Base-by-base conservation (phyloP, 257 asterid species). In the Nicotiana paniculata region DNA sequence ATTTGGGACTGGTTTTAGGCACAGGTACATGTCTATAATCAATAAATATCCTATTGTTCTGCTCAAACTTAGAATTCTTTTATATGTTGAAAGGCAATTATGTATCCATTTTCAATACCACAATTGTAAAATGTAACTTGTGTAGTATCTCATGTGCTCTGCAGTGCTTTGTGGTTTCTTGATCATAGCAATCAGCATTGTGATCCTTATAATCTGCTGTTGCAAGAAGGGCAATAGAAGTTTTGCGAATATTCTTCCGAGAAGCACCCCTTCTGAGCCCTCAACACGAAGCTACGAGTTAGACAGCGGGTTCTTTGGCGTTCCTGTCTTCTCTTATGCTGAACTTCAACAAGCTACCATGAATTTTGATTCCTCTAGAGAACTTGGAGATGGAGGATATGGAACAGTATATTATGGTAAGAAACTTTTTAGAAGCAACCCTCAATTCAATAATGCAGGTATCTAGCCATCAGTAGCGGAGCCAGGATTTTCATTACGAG, bases 301-400 rank as follows among this genome's bases (percentile, higher is more conserved):
- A 64, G 82, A 64, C 82, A 24, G 75, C 72, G 58, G 72, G 30
- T 33, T 39, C 69, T 37, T 39, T 69, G 84, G 84, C 3, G 81
- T 74, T 59, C 79, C 84, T 2, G 10, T 81, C 30, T 81, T 68
- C 81, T 57, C 84, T 43, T 81, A 53, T 58, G 79, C 67, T 32
- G 84, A 81, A 68, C 84, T 81, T 16, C 69, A 81, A 81, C 68
- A 81, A 59, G 84, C 84, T 53, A 81, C 84, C 32, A 74, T 67
- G 70, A 70, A 37, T 59, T 81, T 81, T 16, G 81, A 70, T 74
- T 81, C 84, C 21, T 57, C 84, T 6, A 24, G 80, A 57, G 81
- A 55, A 9, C 79, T 81, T 12, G 84, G 84, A 0, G 84, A 81
- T 68, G 84, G 84, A 55, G 84, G 84, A 54, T 81, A 32, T 70